A percentile compares a stretch with the other conserved stretches of the same genome.
Evolutionary conservation across 805 yeast species (phyloP).

Genomic region (Starmera amethionina): DNA sequence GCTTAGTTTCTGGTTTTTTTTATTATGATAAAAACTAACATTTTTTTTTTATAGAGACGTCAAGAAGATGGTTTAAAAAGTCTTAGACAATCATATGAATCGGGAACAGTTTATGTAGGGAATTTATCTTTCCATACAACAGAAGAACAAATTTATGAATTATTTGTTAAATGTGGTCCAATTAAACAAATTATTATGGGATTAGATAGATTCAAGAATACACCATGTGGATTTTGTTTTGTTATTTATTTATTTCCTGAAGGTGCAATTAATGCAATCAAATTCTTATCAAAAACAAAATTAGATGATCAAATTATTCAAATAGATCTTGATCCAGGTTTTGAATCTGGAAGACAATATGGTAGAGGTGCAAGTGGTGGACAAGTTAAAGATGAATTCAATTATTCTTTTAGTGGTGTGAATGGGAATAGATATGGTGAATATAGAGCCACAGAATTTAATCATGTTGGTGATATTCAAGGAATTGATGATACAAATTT

Average conservation of each 20-base stretch:
- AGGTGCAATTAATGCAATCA: conserved; percentile 75
- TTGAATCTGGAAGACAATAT: conserved; percentile 89
- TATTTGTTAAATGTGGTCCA: conserved; percentile 65
- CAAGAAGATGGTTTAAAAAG: conserved; percentile 45
- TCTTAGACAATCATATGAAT: conserved; percentile 52
- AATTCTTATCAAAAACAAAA: conserved; percentile 71
- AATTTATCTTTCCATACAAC: conserved; percentile 84
- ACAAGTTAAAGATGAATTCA: conserved; percentile 66
- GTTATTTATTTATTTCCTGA: conserved; percentile 61
- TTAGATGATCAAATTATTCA: conserved; percentile 75
- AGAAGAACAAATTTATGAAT: conserved; percentile 87
- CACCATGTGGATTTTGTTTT: conserved; percentile 97
- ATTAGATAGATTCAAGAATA: conserved; percentile 75
- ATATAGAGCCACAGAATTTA: conserved; percentile 19
- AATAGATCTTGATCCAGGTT: conserved; percentile 94
- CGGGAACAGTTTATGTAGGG: conserved; percentile 84
- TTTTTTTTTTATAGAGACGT: conserved; percentile 8
- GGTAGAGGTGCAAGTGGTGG: conserved; percentile 94
- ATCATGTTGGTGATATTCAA: conserved; percentile 6
- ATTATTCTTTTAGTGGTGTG: conserved; percentile 39
- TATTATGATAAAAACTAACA: conserved; percentile 15
- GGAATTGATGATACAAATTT: conserved; percentile 5
- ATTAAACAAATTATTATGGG: conserved; percentile 88
- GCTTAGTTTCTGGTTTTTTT: conserved; percentile 24
- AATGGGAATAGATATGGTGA: conserved; percentile 23